Evolutionary conservation across 257 asterid genomes (phyloP).

Genomic region (Solanum boliviense): DNA sequence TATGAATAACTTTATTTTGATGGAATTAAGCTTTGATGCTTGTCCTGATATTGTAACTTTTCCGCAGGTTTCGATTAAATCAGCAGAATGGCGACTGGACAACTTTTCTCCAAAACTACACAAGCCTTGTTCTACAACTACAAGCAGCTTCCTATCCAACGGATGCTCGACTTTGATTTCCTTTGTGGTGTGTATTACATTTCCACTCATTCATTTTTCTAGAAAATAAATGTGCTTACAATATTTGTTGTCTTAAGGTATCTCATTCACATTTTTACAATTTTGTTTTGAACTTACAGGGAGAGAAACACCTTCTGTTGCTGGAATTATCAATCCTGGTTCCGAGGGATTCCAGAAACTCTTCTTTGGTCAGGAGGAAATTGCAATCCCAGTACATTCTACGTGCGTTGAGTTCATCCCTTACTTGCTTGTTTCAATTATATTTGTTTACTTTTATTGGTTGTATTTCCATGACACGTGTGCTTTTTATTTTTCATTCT

Average conservation of each 20-base stretch:
- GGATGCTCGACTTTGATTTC: constrained; percentile 99
- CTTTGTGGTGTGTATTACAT: constrained; percentile 56
- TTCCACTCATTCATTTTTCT: neutral
- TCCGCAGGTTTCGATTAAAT: constrained; percentile 23
- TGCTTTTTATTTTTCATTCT: neutral
- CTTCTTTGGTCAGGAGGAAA: constrained; percentile 96
- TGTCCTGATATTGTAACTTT: constrained; percentile 15
- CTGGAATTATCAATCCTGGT: constrained; percentile 98
- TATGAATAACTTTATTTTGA: neutral
- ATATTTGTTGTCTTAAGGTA: neutral
- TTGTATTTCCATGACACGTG: neutral
- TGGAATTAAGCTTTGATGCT: neutral
- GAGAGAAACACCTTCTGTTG: constrained; percentile 98
- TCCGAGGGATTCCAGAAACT: constrained; percentile 98
- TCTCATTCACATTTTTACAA: constrained; percentile 1
- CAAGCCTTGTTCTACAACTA: constrained; percentile 86
- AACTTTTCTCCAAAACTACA: constrained; percentile 86
- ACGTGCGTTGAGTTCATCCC: constrained; percentile 32
- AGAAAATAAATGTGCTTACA: neutral
- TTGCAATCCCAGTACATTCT: constrained; percentile 95
- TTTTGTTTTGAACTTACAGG: constrained; percentile 29
- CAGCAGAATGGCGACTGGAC: constrained; percentile 80
- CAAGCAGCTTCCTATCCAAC: constrained; percentile 95
- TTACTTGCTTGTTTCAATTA: neutral
- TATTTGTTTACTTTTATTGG: neutral